Base-by-base conservation (phyloP, 2,329 filamentous ascomycete species). In the Aureobasidium sp. region DNA sequence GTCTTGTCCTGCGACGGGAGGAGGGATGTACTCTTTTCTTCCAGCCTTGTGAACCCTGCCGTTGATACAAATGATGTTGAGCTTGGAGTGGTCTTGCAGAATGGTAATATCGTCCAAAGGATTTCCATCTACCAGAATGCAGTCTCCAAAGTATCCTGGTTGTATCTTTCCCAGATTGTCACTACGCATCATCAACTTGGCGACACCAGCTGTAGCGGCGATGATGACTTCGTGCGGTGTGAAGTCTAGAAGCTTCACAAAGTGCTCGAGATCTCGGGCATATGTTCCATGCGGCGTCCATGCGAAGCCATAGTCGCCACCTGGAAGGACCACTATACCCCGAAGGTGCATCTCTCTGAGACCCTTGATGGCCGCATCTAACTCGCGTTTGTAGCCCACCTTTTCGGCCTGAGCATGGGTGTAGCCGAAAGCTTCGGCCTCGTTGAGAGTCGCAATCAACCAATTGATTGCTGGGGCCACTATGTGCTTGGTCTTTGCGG, bases 251-350 rank as follows among this genome's bases (percentile, higher is more conserved):
- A 78, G 69, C 12, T 78, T 75, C 15, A 76, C 72, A 52, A 80
- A 80, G 61, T 79, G 78, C 40, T 72, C 75, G 3, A 79, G 70
- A 60, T 81, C 78, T 1, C 74, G 72, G 0, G 78, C 77, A 65
- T 80, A 80, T 0, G 77, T 79, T 8, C 78, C 78, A 47, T 80
- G 77, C 0, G 77, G 78, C 0, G 75, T 76, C 78, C 77, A 80
- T 1, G 77, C 74, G 59, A 80, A 79, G 3, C 77, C 77, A 50
- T 78, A 81, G 63, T 79, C 77, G 22, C 69, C 77, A 33, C 77
- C 76, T 14, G 78, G 78, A 5, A 81, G 70, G 1, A 81, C 72
- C 0, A 71, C 69, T 47, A 80, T 79, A 17, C 77, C 77, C 42
- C 77, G 70, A 9, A 69, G 66, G 65, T 78, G 76, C 75, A 80